Percentiles rank a stretch among this genome's conserved stretches.
Conservation (phyloP, 352 stramenopile species). For the Pythium biforme region DNA sequence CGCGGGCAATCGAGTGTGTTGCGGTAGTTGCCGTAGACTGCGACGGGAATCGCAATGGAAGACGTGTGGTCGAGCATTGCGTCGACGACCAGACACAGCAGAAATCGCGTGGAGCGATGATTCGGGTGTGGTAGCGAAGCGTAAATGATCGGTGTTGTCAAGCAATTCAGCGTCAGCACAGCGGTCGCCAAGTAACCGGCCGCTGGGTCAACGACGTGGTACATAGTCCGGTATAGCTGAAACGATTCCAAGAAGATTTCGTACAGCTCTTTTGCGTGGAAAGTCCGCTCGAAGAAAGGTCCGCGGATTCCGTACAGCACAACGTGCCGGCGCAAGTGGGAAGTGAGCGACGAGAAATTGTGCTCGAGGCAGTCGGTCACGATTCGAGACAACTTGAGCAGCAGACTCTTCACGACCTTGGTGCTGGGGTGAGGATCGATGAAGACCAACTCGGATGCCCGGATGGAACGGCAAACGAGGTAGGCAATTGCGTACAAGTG, state of each 20-base stretch:
- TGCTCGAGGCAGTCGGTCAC: not conserved
- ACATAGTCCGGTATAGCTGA: slow-evolving; percentile 8
- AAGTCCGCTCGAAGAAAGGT: slow-evolving; percentile 9
- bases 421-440: too few species aligned
- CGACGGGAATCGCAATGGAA: slow-evolving; percentile 4
- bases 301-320: slow-evolving; percentile 16
- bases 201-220: slow-evolving; percentile 3
- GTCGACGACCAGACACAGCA: slow-evolving; percentile 17
- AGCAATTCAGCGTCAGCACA: slow-evolving; percentile 18
- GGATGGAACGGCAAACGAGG: too few species aligned
- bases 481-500: too few species aligned
- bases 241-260: slow-evolving; percentile 13
- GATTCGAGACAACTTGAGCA: not conserved
- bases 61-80: slow-evolving; percentile 14
- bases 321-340: too few species aligned
- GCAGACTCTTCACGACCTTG: too few species aligned
- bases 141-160: slow-evolving; percentile 18
- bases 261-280: slow-evolving; percentile 16
- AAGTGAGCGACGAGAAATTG: not conserved
- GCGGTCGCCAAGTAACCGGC: slow-evolving; percentile 5
- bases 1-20: not conserved
- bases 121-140: not conserved
- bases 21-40: slow-evolving; percentile 15
- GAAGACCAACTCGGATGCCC: too few species aligned
- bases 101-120: slow-evolving; percentile 6